Evolutionary conservation across 2,329 filamentous ascomycete species (phyloP).

Genomic region (Aspergillus terreus): DNA sequence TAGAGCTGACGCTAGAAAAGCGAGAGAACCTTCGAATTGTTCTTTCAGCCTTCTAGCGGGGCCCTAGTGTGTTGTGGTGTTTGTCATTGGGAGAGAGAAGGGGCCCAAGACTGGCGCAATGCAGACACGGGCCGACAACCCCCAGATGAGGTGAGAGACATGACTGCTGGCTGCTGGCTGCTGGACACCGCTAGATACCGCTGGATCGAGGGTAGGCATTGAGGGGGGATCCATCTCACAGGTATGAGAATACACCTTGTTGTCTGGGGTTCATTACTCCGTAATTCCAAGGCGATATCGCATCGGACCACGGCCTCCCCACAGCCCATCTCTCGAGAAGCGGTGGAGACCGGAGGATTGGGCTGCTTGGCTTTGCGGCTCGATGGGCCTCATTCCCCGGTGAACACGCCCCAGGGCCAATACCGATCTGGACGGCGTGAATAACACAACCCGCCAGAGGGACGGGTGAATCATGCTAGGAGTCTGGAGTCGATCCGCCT

Average conservation of each 20-base stretch:
- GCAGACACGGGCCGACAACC: slow-evolving; percentile 1
- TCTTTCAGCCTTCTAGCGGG: slow-evolving; percentile 19
- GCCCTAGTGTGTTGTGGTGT: neutral
- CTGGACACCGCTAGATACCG: neutral
- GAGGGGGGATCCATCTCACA: no score
- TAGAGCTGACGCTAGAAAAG: slow-evolving; percentile 21
- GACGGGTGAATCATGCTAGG: no score
- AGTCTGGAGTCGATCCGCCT: neutral
- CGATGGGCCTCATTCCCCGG: neutral
- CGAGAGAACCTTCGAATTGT: slow-evolving; percentile 17
- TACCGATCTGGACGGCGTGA: neutral
- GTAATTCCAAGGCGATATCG: no score
- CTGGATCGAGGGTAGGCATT: no score
- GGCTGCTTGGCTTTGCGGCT: slow-evolving; percentile 2
- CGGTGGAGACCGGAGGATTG: no score
- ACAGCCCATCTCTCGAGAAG: no score
- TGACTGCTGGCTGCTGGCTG: no score
- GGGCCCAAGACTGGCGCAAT: neutral
- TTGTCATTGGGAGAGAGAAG: neutral
- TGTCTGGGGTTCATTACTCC: no score
- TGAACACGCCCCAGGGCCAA: neutral
- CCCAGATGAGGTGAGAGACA: no score
- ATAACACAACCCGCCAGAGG: no score
- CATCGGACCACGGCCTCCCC: no score
- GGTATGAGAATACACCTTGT: no score